These are phyloP conservation scores for Wickerhamomyces queroliae DNA, from an alignment of 805 yeast genomes.

Conservation along the genomic window DNA sequence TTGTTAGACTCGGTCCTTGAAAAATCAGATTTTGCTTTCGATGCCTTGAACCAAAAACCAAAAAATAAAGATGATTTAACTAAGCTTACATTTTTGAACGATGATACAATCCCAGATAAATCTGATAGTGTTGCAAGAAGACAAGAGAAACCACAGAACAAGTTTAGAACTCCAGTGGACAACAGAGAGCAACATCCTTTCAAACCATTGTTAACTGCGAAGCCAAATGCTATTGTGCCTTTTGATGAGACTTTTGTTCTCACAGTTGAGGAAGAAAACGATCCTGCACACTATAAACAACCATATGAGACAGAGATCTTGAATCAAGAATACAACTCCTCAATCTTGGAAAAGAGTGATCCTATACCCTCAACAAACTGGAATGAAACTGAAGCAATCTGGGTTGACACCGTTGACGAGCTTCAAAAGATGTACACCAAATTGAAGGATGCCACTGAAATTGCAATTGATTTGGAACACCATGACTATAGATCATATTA, in stretches of 20 bases:
- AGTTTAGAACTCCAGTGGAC: constrained; percentile 55
- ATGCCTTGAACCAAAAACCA: constrained; percentile 25
- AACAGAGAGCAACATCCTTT: constrained; percentile 70
- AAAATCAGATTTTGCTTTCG: constrained; percentile 65
- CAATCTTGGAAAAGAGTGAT: constrained; percentile 38
- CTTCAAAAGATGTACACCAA: constrained; percentile 49
- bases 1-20: constrained; percentile 70
- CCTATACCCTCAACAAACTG: constrained; percentile 56
- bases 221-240: constrained; percentile 64
- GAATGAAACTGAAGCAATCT: constrained; percentile 56
- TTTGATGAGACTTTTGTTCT: constrained; percentile 45
- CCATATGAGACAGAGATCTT: constrained; percentile 79
- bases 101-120: constrained; percentile 19
- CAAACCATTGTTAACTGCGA: constrained; percentile 60
- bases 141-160: constrained; percentile 62
- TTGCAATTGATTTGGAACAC: constrained; percentile 95
- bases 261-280: constrained; percentile 31
- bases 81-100: constrained; percentile 46
- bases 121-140: constrained; percentile 20
- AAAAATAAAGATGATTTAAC: constrained; percentile 6
- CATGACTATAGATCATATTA: constrained; percentile 88
- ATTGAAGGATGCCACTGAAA: constrained; percentile 46
- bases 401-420: constrained; percentile 60
- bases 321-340: constrained; percentile 60
- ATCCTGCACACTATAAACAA: constrained; percentile 61